These are phyloP conservation scores for Pseudozyma flocculosa DNA, from an alignment of 1,284 basidiomycete species.

Conservation along the genomic window DNA sequence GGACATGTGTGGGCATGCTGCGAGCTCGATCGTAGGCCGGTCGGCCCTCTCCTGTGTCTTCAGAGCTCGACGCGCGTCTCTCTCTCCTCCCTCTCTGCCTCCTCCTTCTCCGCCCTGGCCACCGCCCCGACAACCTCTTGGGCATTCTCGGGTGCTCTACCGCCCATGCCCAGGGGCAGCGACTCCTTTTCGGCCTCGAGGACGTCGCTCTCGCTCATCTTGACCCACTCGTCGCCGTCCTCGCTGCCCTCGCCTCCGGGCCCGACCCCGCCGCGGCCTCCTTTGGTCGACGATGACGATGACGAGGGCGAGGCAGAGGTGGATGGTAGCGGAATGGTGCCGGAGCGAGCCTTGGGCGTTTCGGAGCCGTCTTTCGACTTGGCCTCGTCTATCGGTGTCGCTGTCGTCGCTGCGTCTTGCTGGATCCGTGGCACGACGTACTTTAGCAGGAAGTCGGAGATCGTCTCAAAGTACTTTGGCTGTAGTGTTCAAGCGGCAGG, in stretches of 20 bases:
- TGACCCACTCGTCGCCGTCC: constrained; percentile 39
- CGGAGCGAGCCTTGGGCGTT: constrained; percentile 1
- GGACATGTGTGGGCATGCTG: too few species aligned
- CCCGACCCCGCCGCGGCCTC: too few species aligned
- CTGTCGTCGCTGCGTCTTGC: neutral
- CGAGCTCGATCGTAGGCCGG: too few species aligned
- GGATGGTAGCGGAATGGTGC: too few species aligned
- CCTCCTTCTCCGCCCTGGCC: neutral
- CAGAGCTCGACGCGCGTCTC: neutral
- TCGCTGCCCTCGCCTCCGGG: constrained; percentile 4
- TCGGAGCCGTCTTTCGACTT: neutral
- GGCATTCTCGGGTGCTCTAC: constrained; percentile 12
- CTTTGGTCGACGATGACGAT: neutral
- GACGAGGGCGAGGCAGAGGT: too few species aligned
- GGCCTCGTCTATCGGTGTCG: neutral
- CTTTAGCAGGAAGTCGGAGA: constrained; percentile 42
- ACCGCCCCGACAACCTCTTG: neutral
- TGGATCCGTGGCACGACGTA: constrained; percentile 25
- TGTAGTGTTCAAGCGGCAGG: too few species aligned
- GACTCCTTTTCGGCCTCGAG: constrained; percentile 9
- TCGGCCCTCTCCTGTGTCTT: too few species aligned
- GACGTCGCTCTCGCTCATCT: constrained; percentile 38
- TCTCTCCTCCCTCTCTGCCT: neutral
- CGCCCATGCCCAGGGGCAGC: constrained; percentile 8
- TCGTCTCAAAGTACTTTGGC: constrained; percentile 48